Percentiles rank a stretch among this genome's conserved stretches.
Evolutionary conservation across 768 basidiomycete species (phyloP).

Genomic region (Flagelloscypha sp.): DNA sequence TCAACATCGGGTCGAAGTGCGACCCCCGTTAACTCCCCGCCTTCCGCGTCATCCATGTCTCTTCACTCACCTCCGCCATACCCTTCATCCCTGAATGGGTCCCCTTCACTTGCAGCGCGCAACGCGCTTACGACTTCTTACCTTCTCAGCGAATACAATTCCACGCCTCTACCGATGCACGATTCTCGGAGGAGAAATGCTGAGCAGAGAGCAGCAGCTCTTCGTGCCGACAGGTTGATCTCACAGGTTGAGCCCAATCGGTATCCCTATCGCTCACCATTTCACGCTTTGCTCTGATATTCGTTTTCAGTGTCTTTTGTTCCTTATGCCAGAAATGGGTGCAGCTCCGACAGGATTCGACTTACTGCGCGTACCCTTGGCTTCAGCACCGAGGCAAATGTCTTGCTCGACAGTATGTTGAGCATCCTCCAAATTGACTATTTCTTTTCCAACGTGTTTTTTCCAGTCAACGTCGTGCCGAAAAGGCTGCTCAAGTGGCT

Average conservation of each 20-base stretch:
- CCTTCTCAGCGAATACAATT: too few species aligned
- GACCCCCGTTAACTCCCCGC: constrained; percentile 3
- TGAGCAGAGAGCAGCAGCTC: constrained; percentile 67
- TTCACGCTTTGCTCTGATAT: constrained; percentile 17
- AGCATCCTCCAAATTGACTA: not conserved
- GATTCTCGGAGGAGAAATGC: constrained; percentile 70
- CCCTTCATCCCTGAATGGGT: too few species aligned
- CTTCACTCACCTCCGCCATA: constrained; percentile 2
- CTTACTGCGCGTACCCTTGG: constrained; percentile 80
- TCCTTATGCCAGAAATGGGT: constrained; percentile 75
- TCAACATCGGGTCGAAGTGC: not conserved
- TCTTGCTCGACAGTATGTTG: constrained; percentile 57
- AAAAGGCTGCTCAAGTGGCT: constrained; percentile 46
- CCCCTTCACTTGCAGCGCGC: too few species aligned
- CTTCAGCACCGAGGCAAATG: constrained; percentile 71
- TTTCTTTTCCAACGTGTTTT: constrained; percentile 3
- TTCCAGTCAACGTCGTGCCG: constrained; percentile 45
- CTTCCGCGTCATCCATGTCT: constrained; percentile 1
- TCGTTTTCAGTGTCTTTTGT: too few species aligned
- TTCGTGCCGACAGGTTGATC: constrained; percentile 58
- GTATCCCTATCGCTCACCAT: too few species aligned
- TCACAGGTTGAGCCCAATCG: constrained; percentile 64
- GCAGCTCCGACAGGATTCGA: constrained; percentile 68
- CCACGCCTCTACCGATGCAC: too few species aligned
- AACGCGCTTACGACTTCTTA: too few species aligned